Conservation (phyloP, 352 stramenopile species). For the Globisporangium irregulare region DNA sequence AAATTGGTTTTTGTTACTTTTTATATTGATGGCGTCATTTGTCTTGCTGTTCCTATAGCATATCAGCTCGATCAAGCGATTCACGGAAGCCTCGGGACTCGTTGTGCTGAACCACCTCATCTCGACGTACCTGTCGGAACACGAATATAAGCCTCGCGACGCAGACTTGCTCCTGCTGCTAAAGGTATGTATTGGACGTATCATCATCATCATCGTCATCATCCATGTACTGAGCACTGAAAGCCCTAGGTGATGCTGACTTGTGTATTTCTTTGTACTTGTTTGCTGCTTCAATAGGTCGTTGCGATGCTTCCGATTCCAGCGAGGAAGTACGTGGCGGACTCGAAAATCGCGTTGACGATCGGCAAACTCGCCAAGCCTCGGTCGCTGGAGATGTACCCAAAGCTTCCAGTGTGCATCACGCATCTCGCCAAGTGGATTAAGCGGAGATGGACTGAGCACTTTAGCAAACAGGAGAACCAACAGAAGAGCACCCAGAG, state of each 20-base stretch:
- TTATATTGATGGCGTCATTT: not conserved
- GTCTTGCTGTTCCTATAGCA: constrained; percentile 22
- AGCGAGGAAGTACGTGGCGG: constrained; percentile 43
- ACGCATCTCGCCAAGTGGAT: constrained; percentile 66
- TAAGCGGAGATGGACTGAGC: constrained; percentile 57
- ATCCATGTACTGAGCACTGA: not conserved
- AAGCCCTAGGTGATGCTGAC: not conserved
- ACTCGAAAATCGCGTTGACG: constrained; percentile 60
- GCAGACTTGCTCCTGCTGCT: constrained; percentile 18
- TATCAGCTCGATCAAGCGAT: constrained; percentile 59
- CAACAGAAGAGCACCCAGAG: constrained; percentile 10
- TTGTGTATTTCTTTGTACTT: not conserved
- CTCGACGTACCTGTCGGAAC: constrained; percentile 29
- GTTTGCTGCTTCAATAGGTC: constrained; percentile 30
- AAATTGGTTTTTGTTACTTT: not conserved
- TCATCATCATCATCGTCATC: no score
- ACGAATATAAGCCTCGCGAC: constrained; percentile 18
- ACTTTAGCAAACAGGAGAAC: constrained; percentile 29
- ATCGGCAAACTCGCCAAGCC: constrained; percentile 52
- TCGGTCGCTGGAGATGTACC: constrained; percentile 28
- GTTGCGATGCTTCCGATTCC: constrained; percentile 74
- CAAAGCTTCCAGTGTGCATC: constrained; percentile 41
- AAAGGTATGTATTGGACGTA: not conserved
- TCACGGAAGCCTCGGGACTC: constrained; percentile 55
- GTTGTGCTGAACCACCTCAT: constrained; percentile 55